Conservation (phyloP, 345 rosid species). For the Balakata baccata region DNA sequence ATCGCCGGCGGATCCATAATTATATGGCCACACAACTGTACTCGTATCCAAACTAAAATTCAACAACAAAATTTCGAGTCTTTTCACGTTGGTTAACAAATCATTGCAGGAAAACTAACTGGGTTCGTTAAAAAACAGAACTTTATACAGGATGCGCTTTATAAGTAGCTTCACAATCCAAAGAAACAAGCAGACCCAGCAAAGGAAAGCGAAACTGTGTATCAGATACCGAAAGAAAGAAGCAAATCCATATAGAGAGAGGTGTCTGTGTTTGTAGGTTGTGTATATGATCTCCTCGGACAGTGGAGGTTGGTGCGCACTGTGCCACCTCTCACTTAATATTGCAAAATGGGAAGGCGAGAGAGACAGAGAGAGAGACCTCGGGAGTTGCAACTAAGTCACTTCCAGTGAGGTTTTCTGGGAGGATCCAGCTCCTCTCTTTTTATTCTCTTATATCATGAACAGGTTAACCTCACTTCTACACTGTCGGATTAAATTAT, state of each 20-base stretch:
- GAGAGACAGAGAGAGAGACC: conserved; percentile 21
- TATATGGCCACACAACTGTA: background rate
- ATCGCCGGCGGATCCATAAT: conserved; percentile 71
- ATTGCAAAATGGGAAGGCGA: background rate
- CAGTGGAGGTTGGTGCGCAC: conserved; percentile 47
- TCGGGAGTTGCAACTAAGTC: conserved; percentile 47
- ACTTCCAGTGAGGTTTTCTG: conserved; percentile 40
- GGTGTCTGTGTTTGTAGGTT: conserved; percentile 15
- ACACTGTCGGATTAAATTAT: conserved; percentile 18
- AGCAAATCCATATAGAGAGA: conserved; percentile 7
- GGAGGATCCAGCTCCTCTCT: conserved; percentile 24
- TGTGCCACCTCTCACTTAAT: conserved; percentile 13
- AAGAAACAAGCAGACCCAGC: background rate
- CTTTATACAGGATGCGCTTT: background rate
- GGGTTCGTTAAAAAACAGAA: background rate
- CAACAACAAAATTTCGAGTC: background rate
- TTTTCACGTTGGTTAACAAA: background rate
- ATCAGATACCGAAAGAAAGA: background rate
- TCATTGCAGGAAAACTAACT: background rate
- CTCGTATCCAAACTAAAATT: background rate
- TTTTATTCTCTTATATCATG: conserved; percentile 18
- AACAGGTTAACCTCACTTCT: conserved; percentile 13
- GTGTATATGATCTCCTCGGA: conserved; percentile 37
- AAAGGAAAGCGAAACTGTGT: conserved; percentile 1
- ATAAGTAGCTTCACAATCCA: conserved; percentile 9